Evolutionary conservation across 257 asterid genomes (phyloP).

Genomic region (Cruciata laevipes): DNA sequence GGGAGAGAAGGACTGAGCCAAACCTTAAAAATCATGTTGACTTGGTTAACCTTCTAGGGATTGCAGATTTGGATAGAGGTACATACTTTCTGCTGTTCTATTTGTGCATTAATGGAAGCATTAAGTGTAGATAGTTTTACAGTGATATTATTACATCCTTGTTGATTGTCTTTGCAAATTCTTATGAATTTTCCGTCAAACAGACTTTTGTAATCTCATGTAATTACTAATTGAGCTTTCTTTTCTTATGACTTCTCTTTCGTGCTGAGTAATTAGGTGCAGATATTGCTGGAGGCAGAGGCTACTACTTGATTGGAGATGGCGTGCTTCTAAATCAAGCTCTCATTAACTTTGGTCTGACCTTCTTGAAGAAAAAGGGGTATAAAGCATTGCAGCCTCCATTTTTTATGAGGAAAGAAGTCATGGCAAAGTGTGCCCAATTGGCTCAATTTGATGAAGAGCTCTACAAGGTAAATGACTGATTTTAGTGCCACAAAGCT

Average conservation of each 20-base stretch:
- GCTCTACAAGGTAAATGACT: neutral
- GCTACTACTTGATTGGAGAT: conserved; percentile 72
- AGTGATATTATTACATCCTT: neutral
- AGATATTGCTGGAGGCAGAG: conserved; percentile 92
- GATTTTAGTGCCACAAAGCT: neutral
- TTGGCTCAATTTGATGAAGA: conserved; percentile 34
- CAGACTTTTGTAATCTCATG: too few species aligned
- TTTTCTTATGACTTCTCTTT: neutral
- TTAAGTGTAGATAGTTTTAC: neutral
- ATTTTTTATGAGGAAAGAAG: conserved; percentile 79
- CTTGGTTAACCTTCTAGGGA: conserved; percentile 55
- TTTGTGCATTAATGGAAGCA: too few species aligned
- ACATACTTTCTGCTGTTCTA: neutral
- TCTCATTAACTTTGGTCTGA: conserved; percentile 24
- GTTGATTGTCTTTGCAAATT: too few species aligned
- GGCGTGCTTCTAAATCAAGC: conserved; percentile 90
- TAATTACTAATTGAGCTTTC: too few species aligned
- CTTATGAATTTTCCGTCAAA: too few species aligned
- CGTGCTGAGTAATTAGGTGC: conserved; percentile 39
- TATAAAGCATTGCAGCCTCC: conserved; percentile 70
- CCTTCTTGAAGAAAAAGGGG: conserved; percentile 56
- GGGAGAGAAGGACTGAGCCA: conserved; percentile 60
- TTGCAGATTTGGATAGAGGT: conserved; percentile 45
- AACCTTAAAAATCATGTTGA: conserved; percentile 89
- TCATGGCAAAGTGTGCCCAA: conserved; percentile 92